A percentile compares a stretch with the other conserved stretches of the same genome.
Conservation (phyloP, 2,329 filamentous ascomycete species). For the Tolypocladium capitatum region DNA sequence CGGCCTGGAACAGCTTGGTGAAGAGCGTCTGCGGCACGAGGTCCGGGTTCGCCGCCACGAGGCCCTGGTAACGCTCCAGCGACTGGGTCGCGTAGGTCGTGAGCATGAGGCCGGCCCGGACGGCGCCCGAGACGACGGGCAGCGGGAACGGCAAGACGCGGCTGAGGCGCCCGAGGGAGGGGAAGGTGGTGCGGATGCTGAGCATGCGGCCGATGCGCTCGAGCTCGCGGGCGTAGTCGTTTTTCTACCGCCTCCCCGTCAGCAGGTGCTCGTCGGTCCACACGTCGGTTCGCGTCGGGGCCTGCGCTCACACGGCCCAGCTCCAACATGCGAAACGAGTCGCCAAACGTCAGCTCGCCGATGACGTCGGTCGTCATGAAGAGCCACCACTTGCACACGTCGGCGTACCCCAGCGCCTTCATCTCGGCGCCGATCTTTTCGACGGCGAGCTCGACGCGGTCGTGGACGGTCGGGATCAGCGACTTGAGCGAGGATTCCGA, state of each 20-base stretch:
- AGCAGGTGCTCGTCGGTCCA: no score
- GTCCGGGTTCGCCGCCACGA: slow-evolving; percentile 8
- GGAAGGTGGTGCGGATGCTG: slow-evolving; percentile 15
- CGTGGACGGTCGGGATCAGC: slow-evolving; percentile 19
- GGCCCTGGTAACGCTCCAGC: slow-evolving; percentile 13
- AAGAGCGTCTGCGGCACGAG: slow-evolving; percentile 20
- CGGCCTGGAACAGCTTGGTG: slow-evolving; percentile 21
- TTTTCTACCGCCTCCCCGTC: slow-evolving; percentile 8
- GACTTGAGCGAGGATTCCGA: slow-evolving; percentile 21
- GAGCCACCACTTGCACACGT: slow-evolving; percentile 40
- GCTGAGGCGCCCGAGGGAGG: slow-evolving; percentile 12
- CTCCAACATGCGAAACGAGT: slow-evolving; percentile 41
- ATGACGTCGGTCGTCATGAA: slow-evolving; percentile 43
- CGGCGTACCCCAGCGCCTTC: slow-evolving; percentile 17
- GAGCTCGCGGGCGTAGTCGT: slow-evolving; percentile 26
- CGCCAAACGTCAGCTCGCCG: slow-evolving; percentile 38
- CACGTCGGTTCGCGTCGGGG: no score
- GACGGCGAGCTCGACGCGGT: slow-evolving; percentile 25
- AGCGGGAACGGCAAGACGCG: slow-evolving; percentile 8
- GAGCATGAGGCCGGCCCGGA: slow-evolving; percentile 4
- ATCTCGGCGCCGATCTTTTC: slow-evolving; percentile 31
- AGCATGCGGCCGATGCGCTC: slow-evolving; percentile 11
- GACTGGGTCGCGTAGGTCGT: slow-evolving; percentile 15
- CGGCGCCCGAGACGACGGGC: slow-evolving; percentile 8
- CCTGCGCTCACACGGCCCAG: slow-evolving; percentile 25